Conservation (phyloP, 768 basidiomycete species). For the Lactarius sanguifluus region DNA sequence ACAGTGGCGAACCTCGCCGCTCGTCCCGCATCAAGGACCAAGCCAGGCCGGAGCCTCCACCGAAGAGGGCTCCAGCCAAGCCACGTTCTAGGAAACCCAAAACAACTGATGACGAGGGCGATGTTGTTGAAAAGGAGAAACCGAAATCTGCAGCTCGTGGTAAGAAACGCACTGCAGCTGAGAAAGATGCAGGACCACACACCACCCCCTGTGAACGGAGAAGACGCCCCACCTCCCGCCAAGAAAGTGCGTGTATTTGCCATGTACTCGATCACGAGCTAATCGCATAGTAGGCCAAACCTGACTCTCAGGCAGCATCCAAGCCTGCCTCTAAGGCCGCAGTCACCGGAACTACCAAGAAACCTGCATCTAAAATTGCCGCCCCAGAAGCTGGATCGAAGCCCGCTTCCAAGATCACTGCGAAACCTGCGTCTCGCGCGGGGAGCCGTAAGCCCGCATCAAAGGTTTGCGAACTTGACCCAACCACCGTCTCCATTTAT, state of each 20-base stretch:
- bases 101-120: conserved; percentile 37
- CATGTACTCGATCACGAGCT: conserved; percentile 19
- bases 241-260: conserved; percentile 54
- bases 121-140: conserved; percentile 39
- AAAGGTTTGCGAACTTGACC: conserved; percentile 32
- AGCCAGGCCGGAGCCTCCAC: conserved; percentile 51
- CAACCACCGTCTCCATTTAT: conserved; percentile 19
- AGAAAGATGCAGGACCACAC: conserved; percentile 43
- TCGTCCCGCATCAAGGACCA: conserved; percentile 74
- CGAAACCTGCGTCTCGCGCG: conserved; percentile 32
- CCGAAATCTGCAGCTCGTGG: conserved; percentile 46
- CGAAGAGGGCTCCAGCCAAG: conserved; percentile 64
- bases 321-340: conserved; percentile 41
- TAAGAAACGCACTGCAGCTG: conserved; percentile 54
- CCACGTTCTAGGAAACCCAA: conserved; percentile 52
- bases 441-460: conserved; percentile 38
- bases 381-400: conserved; percentile 30
- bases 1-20: conserved; percentile 60
- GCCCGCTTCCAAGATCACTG: conserved; percentile 37
- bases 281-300: conserved; percentile 23
- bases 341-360: conserved; percentile 39
- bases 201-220: conserved; percentile 40
- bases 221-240: conserved; percentile 51
- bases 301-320: conserved; percentile 24
- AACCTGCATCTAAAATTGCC: conserved; percentile 36